Evolutionary conservation across 2,329 filamentous ascomycete genomes (phyloP).

Genomic region (Sporothrix sp.): DNA sequence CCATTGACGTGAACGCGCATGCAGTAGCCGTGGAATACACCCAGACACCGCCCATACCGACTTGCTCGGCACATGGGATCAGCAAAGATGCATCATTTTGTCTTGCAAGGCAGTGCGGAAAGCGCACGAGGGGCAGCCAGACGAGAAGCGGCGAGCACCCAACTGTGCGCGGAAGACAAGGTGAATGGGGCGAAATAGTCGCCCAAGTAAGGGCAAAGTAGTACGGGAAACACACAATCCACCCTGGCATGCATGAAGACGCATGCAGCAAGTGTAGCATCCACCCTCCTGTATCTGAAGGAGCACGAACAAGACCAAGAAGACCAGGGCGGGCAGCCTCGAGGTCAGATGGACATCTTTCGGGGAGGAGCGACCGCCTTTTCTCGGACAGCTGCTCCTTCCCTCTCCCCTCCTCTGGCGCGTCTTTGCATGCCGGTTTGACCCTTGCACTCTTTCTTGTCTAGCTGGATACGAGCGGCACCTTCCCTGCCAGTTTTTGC

Average conservation of each 20-base stretch:
- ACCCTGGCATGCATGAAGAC: background rate
- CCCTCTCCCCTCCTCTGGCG: background rate
- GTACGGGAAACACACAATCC: too few relatives aligned
- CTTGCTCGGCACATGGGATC: background rate
- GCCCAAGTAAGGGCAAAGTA: background rate
- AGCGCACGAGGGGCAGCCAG: background rate
- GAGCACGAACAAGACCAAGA: background rate
- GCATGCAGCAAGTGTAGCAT: background rate
- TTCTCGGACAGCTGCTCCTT: background rate
- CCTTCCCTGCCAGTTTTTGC: background rate
- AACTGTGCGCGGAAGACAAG: background rate
- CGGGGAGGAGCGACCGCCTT: background rate
- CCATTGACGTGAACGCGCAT: background rate
- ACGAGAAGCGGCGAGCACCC: background rate
- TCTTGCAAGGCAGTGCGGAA: background rate
- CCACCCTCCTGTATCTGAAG: background rate
- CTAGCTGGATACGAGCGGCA: background rate
- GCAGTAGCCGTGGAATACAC: background rate
- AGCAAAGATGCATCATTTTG: background rate
- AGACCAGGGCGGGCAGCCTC: background rate
- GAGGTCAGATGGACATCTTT: background rate
- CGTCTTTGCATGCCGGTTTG: background rate
- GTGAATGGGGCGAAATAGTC: background rate
- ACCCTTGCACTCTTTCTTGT: background rate
- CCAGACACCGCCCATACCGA: too few relatives aligned